Percentiles rank a stretch among this genome's conserved stretches.
Evolutionary conservation across 257 asterid genomes (phyloP).

Genomic region (Fraxinus americana): DNA sequence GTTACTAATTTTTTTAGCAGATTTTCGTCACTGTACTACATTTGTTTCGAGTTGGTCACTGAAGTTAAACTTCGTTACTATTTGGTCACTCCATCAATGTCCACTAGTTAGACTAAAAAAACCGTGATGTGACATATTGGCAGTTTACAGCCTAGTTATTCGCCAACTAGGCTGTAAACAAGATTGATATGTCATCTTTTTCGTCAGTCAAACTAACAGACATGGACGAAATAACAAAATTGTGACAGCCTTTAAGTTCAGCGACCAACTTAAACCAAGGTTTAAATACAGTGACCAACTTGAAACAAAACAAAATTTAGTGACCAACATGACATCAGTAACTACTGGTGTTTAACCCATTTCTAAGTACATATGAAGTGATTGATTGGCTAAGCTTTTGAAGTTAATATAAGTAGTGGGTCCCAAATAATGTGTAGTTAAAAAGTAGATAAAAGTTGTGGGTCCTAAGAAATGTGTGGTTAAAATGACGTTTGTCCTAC

Average conservation of each 20-base stretch:
- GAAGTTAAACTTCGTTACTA: background rate
- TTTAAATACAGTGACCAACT: background rate
- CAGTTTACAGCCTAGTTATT: background rate
- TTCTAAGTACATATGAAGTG: background rate
- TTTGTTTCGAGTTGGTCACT: background rate
- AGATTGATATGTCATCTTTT: background rate
- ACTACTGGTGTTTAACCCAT: background rate
- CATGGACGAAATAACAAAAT: slow-evolving; percentile 5
- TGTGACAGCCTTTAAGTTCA: background rate
- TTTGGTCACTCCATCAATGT: background rate
- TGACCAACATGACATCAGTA: background rate
- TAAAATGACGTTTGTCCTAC: too few species aligned
- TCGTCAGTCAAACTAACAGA: background rate
- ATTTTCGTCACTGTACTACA: background rate
- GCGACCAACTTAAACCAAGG: background rate
- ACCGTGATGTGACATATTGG: background rate
- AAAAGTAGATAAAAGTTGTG: too few species aligned
- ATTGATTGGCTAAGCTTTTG: too few species aligned
- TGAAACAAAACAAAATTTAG: background rate
- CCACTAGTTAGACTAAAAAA: background rate
- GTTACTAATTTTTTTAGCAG: background rate
- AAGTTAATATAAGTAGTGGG: too few species aligned
- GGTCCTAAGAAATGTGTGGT: too few species aligned
- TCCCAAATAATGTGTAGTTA: too few species aligned
- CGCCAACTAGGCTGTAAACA: background rate